Evolutionary conservation across 2,329 filamentous ascomycete species (phyloP).

Genomic region (Metarhizium guizhouense): DNA sequence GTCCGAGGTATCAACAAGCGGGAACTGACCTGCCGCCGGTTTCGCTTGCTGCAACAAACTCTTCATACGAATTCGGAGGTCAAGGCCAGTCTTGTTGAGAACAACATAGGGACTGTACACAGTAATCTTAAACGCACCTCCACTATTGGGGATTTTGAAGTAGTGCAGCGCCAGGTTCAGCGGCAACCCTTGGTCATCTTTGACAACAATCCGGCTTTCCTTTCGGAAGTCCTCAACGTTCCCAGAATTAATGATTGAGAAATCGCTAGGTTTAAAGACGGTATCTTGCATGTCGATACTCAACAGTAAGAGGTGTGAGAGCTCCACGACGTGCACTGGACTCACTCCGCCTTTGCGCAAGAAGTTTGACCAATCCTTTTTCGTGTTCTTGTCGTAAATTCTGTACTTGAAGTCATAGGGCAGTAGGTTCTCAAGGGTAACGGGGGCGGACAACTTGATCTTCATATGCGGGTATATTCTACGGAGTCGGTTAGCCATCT

Average conservation of each 20-base stretch:
- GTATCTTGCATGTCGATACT: slow-evolving; percentile 97
- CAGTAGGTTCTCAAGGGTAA: slow-evolving; percentile 88
- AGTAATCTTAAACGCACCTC: slow-evolving; percentile 91
- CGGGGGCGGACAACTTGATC: slow-evolving; percentile 80
- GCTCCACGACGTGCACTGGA: slow-evolving; percentile 91
- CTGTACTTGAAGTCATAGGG: slow-evolving; percentile 99
- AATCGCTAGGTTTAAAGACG: slow-evolving; percentile 88
- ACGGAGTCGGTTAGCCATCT: background rate
- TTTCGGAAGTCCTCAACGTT: slow-evolving; percentile 80
- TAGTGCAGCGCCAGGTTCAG: slow-evolving; percentile 85
- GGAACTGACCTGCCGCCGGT: slow-evolving; percentile 72
- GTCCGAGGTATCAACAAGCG: slow-evolving; percentile 39
- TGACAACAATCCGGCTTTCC: slow-evolving; percentile 70
- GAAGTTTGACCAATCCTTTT: slow-evolving; percentile 99
- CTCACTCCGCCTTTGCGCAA: slow-evolving; percentile 92
- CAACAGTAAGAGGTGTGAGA: slow-evolving; percentile 85
- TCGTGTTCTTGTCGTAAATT: slow-evolving; percentile 97
- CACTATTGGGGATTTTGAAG: slow-evolving; percentile 79
- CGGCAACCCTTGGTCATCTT: slow-evolving; percentile 72
- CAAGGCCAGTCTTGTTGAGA: slow-evolving; percentile 87
- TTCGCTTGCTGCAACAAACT: slow-evolving; percentile 76
- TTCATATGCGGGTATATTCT: slow-evolving; percentile 91
- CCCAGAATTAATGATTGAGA: slow-evolving; percentile 91
- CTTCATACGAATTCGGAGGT: slow-evolving; percentile 82
- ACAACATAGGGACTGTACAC: slow-evolving; percentile 93